Evolutionary conservation across 352 stramenopile species (phyloP), one percentile per base, ranked within the genome.

Genomic region (Phytophthora niederhauseri): DNA sequence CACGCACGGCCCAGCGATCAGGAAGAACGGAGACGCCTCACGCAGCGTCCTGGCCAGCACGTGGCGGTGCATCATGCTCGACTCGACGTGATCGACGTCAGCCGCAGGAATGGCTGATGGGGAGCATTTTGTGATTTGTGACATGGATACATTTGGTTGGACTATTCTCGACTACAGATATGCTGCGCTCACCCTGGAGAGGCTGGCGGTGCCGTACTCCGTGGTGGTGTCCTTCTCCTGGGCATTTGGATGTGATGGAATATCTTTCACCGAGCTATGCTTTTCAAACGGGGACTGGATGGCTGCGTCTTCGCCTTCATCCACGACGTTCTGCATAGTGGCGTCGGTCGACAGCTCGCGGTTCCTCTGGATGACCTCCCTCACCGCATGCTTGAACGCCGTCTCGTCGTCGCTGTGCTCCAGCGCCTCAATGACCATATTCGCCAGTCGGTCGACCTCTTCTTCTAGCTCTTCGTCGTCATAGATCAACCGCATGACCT

Each of bases 1-100:
- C 34, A 94, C 89, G 66, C 89, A 95, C 45, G 89, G 87, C 0
- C 89, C 89, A 0, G 87, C 89, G 62, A 96, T 94, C 36, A 96
- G 77, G 71, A 96, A 96, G 75, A 96, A 96, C 41, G 89, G 87
- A 52, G 61, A 67, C 28, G 89, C 84, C 14, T 71, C 45, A 12
- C 88, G 85, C 57, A 96, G 76, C 54, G 70, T 76, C 52, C 75
- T 68, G 62, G 80, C 80, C 24, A 95, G 56, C 38, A 68, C 77
- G 1, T 62, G 81, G 49, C 85, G 78, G 67, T 87, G 71, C 73
- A 90, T 81, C 50, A 60, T 69, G 46, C 19, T 28, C 17, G n/a
- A 34, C 30, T 34, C 30, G 30, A 34, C 30, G 6, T 34, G 30
- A n/a, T 43, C 19, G n/a, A 26, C 28, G 26, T 24, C 43, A 48